These are phyloP conservation scores for Rubus parviflorus DNA, from an alignment of 306 rosid species.

Conservation along the genomic window DNA sequence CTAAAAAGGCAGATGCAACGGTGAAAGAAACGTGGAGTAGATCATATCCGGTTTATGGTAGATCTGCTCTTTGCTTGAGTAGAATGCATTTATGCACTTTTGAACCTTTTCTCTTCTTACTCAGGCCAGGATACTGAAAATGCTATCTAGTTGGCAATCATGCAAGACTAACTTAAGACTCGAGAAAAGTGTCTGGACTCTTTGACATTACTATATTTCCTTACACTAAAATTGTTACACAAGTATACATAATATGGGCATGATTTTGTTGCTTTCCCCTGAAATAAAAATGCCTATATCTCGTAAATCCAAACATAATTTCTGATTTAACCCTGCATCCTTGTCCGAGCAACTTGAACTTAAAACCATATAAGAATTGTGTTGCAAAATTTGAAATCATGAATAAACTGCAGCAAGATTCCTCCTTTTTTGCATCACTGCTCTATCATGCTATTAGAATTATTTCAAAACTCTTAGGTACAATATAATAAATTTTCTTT, in stretches of 20 bases:
- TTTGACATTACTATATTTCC: neutral
- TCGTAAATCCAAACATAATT: neutral
- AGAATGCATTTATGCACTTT: neutral
- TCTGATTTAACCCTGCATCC: neutral
- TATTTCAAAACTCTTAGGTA: neutral
- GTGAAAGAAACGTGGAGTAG: too few species aligned
- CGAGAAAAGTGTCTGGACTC: neutral
- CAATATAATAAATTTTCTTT: neutral
- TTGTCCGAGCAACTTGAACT: neutral
- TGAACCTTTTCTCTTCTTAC: neutral
- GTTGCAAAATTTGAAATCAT: neutral
- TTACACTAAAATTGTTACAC: too few species aligned
- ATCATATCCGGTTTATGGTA: too few species aligned
- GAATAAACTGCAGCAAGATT: neutral
- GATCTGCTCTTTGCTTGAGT: too few species aligned
- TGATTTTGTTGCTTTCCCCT: neutral
- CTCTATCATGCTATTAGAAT: neutral
- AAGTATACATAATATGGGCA: neutral
- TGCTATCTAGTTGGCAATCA: neutral
- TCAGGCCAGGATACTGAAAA: neutral
- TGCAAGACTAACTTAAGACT: conserved; percentile 3
- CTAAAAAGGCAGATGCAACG: too few species aligned
- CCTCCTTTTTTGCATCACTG: neutral
- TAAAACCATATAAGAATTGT: neutral
- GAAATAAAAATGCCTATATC: neutral